Evolutionary conservation across 176 grass and related monocot genomes (phyloP), one percentile per base, ranked within the genome.

Genomic region (Carex myosuroides): DNA sequence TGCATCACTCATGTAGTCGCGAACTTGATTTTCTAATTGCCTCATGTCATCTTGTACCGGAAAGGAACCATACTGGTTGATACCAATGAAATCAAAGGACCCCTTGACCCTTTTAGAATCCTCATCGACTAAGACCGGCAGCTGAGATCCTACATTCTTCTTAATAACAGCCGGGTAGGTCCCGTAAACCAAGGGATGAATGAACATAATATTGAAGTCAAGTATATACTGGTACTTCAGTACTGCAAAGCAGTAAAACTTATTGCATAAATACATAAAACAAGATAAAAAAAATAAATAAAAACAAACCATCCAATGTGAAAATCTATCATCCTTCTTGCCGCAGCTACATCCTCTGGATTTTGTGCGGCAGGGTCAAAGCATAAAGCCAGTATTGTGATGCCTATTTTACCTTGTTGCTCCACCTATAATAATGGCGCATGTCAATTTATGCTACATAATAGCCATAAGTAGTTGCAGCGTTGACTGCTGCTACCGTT

Each of bases 1-100:
- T 50, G 84, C 79, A 0, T 97, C 89, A 0, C 13, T 78, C 65
- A 64, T 63, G 67, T 92, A 92, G 46, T 97, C 91, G 24, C 71
- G 17, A 33, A 8, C 8, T 66, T 37, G 21, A 1, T 87, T 8
- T 4, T 66, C 42, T 24, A 91, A 83, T 3, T 59, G 18, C 9
- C 29, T 9, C 5, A 76, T 14, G 3, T 56, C 13, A 17, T 60
- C 66, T 79, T 21, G 58, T 6, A 85, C 20, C 0, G 68, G 80
- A 3, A 80, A 0, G 1, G 65, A 54, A 14, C 32, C 0, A 82
- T 97, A 97, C 32, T 97, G 91, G 9, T 94, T 97, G 60, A 97
- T 26, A 24, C 91, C 94, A 39, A 92, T 62, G 86, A 94, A 97
- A 66, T 94, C 94, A 44, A 92, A 90, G 0, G 91, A 89, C 8